Evolutionary conservation across 2,329 filamentous ascomycete genomes (phyloP), one percentile per base, ranked within the genome.

Genomic region (Penicillium sp.): DNA sequence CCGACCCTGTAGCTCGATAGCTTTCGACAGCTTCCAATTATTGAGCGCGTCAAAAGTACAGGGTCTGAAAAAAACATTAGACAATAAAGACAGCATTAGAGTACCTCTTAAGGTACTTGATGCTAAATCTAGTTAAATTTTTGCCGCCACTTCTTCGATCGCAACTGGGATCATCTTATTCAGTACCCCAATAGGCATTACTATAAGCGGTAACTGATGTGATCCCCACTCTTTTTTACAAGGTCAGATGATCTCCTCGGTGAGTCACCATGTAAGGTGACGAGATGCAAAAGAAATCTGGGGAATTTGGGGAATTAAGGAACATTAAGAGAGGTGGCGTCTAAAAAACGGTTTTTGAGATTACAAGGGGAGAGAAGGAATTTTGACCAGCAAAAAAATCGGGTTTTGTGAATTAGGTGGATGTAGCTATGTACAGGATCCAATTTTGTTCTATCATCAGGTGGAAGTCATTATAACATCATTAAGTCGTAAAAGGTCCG

Each of bases 301-400:
- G 37, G 18, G 37, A 40, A 22, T 37, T 18, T 37, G 33, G 33
- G 29, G 29, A 29, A 31, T 2, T 31, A 31, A 37, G 33, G 15
- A 3, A 37, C 18, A 15, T 3, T 18, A 18, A 6, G 7, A 6
- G 3, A 9, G 4, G 33, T 37, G 33, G 18, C 15, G 33, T 18
- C n/a, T 29, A 6, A 4, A 31, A 31, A 31, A 31, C 14, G n/a
- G 33, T 18, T 18, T 37, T 37, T 2, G 35, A 33, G 18, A 22
- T 12, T 33, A 11, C 9, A 25, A 5, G 8, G 12, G 15, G 44
- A 26, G 14, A 48, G 7, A 37, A 3, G 1, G 4, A 12, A 22
- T 18, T 25, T 60, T 61, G 56, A 33, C 56, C 59, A 59, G 59
- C 59, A 55, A 61, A 61, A 56, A 51, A 35, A 37, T 40, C 2